Conservation (phyloP, 345 rosid species). For the Lepidium sativum region DNA sequence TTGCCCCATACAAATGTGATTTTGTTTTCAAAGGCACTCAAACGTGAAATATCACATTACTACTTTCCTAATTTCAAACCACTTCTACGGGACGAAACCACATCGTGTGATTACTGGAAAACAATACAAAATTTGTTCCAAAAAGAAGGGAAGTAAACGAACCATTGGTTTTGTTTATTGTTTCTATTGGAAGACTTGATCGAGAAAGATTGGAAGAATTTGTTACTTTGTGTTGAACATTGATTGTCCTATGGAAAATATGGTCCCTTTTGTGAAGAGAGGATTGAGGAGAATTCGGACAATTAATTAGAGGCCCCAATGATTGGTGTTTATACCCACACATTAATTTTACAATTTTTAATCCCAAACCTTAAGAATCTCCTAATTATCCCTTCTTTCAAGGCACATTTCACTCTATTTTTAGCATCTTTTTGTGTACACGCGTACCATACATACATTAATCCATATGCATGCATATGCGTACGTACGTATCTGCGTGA, state of each 20-base stretch:
- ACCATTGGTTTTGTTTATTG: conserved; percentile 19
- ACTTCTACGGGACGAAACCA: too few species aligned
- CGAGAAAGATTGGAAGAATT: neutral
- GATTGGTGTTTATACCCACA: conserved; percentile 16
- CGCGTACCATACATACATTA: neutral
- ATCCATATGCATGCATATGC: neutral
- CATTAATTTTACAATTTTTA: neutral
- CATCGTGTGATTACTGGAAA: too few species aligned
- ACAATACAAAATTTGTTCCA: neutral
- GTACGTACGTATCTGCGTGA: neutral
- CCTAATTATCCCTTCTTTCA: conserved; percentile 19
- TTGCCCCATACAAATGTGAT: too few species aligned
- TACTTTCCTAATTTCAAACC: too few species aligned
- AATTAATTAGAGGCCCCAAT: neutral
- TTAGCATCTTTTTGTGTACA: neutral
- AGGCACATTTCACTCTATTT: neutral
- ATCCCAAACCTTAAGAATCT: conserved; percentile 9
- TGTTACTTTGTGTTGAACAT: neutral
- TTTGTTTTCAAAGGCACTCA: too few species aligned
- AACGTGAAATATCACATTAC: too few species aligned
- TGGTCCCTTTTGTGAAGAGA: conserved; percentile 14
- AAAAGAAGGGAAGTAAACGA: neutral
- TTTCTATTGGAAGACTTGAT: neutral
- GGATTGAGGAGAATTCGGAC: conserved; percentile 25
- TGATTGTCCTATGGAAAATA: conserved; percentile 2